Base-by-base conservation (phyloP, 352 stramenopile genomes). In the Pythium aquatile region DNA sequence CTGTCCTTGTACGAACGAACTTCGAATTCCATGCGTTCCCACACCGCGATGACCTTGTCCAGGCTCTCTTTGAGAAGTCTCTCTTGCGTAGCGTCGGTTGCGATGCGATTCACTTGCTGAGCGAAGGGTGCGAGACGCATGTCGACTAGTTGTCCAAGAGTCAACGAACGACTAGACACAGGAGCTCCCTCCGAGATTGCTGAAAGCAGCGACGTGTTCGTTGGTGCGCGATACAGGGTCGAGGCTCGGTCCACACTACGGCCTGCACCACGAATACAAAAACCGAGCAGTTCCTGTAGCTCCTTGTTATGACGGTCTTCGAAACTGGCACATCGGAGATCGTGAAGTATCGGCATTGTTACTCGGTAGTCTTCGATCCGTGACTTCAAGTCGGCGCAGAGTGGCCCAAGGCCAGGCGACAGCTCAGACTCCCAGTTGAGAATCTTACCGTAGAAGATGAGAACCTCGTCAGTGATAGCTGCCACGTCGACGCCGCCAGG, bases 1-100 rank as follows among this genome's bases (percentile, higher is more conserved):
- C 68, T 74, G 51, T 97, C 91, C 56, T 98, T 98, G 77, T 98
- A 96, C 2, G 66, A 51, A 58, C 90, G 90, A 16, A 97, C 82
- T 14, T 97, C 88, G 32, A 98, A 94, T 53, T 96, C 81, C 30
- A 88, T 82, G 14, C 68, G 73, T 54, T 93, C 80, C 93, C 93
- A 98, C 1, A 94, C 61, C 0, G 51, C 56, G 5, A 84, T 75
- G 24, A 98, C 90, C 64, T 97, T 98, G 3, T 80, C 75, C n/a
- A 98, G 86, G 73, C 88, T 91, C 55, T 94, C 86, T 51, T 98
- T 96, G 26, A 98, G 63, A 11, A 91, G 61, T 10, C 72, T 70
- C 64, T 98, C 93, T 55, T 98, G 92, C 10, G 78, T 85, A 20
- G 92, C 90, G 46, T 94, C 88, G 16, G 82, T 96, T 24, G 93